Evolutionary conservation across 345 rosid genomes (phyloP), one percentile per base, ranked within the genome.

Genomic region (Acer yangbiense): DNA sequence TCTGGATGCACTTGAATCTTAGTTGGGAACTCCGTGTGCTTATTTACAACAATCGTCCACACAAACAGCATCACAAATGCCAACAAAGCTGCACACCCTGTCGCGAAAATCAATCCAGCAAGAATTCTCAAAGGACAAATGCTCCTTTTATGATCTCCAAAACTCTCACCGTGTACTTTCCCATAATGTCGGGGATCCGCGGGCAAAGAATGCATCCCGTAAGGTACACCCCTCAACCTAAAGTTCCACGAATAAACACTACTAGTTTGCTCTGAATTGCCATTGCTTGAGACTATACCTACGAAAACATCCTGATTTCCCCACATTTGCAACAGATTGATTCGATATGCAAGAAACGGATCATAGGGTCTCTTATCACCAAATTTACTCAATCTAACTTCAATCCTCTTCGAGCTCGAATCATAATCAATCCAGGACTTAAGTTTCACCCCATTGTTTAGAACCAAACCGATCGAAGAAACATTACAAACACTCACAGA

Each of bases 401-500:
- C 88, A 57, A 90, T 77, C 68, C 80, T 78, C 74, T 82, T 89
- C 16, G 85, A 86, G 71, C 73, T 81, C 25, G 87, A 80, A 76
- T 87, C 88, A 71, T 86, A 90, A 77, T 87, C 89, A 52, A 89
- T 61, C 91, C 94, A 90, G 2, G 91, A 81, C 72, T 78, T 85
- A 77, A 89, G 48, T 20, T 73, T 83, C 69, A 84, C 82, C 23
- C 90, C 92, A 77, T 69, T 79, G 73, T 82, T 86, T 32, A 82
- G 73, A 77, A 70, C 80, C 39, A 81, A 46, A 62, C 77, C 65
- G 6, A 65, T 21, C 3, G 86, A 55, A 4, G 88, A 79, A 14
- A 63, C 79, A 39, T 85, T 84, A 18, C 85, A 62, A 58, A 79
- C 81, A 18, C 71, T 78, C 23, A 76, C 82, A 52, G 84, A 82